These are phyloP conservation scores for Homolaphlyctis polyrhiza DNA, from an alignment of 371 early-diverging fungal genomes.

Conservation along the genomic window DNA sequence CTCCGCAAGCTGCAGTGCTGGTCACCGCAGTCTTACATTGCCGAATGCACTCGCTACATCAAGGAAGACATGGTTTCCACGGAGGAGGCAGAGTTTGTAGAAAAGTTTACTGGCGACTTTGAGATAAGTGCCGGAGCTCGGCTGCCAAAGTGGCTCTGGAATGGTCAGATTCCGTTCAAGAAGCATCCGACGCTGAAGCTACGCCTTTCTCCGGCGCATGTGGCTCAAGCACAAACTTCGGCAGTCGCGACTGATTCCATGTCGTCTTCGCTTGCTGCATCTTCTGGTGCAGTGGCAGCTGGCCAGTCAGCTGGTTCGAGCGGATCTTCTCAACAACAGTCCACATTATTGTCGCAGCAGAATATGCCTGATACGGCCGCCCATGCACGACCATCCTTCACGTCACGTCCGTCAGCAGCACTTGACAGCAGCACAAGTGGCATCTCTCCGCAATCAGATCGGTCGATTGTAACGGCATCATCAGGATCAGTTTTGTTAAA, in stretches of 20 bases:
- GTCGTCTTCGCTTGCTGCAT: not conserved
- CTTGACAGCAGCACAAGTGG: not conserved
- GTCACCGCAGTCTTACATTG: constrained; percentile 65
- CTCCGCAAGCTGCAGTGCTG: constrained; percentile 87
- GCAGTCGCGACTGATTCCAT: not conserved
- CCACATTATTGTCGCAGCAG: too few species aligned
- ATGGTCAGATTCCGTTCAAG: constrained; percentile 42
- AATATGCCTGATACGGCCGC: not conserved
- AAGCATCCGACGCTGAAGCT: constrained; percentile 13
- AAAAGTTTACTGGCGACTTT: constrained; percentile 70
- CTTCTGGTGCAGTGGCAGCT: too few species aligned
- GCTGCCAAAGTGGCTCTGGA: constrained; percentile 81
- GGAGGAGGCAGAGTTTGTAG: constrained; percentile 88
- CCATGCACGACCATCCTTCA: not conserved
- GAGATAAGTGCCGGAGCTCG: constrained; percentile 38
- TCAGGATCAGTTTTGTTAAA: too few species aligned
- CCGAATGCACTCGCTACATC: constrained; percentile 40
- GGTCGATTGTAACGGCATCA: too few species aligned
- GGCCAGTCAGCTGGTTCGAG: too few species aligned
- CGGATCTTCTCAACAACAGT: too few species aligned
- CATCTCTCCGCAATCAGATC: too few species aligned
- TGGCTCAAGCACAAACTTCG: not conserved
- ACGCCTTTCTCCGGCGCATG: not conserved
- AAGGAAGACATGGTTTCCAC: constrained; percentile 72
- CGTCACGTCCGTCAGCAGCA: not conserved